Conservation (phyloP, 208 protist genomes). For the Wallacemonas rigidus region DNA sequence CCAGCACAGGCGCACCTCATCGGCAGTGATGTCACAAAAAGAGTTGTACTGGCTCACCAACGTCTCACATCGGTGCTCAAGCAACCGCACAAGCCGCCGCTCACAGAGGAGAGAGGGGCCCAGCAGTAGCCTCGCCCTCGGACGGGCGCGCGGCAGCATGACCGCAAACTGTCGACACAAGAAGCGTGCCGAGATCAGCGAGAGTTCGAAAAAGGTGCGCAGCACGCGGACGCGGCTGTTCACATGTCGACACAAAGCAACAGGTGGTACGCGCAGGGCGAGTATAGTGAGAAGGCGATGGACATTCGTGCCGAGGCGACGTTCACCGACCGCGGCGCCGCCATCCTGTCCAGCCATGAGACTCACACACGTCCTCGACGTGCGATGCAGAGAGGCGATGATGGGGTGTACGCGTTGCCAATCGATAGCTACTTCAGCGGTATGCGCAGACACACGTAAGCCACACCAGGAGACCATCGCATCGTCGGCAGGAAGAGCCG, state of each 20-base stretch:
- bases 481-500: not conserved
- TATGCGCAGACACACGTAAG: constrained; percentile 42
- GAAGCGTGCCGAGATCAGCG: constrained; percentile 55
- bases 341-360: not conserved
- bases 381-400: constrained; percentile 26
- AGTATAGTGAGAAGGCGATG: constrained; percentile 50
- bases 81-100: constrained; percentile 31
- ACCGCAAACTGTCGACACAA: constrained; percentile 38
- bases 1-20: constrained; percentile 51
- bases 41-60: constrained; percentile 32
- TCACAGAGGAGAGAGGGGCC: constrained; percentile 34
- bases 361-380: not conserved
- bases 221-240: constrained; percentile 54
- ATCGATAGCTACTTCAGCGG: constrained; percentile 61
- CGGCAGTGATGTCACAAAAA: constrained; percentile 38
- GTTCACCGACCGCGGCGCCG: constrained; percentile 16
- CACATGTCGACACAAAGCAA: constrained; percentile 48
- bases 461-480: constrained; percentile 60
- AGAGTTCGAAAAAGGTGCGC: constrained; percentile 69
- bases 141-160: constrained; percentile 30
- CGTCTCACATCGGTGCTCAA: constrained; percentile 25
- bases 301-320: constrained; percentile 24
- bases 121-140: constrained; percentile 30
- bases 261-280: constrained; percentile 45
- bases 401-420: constrained; percentile 49